Base-by-base conservation (phyloP, 768 basidiomycete genomes). In the Suillus variegatus region DNA sequence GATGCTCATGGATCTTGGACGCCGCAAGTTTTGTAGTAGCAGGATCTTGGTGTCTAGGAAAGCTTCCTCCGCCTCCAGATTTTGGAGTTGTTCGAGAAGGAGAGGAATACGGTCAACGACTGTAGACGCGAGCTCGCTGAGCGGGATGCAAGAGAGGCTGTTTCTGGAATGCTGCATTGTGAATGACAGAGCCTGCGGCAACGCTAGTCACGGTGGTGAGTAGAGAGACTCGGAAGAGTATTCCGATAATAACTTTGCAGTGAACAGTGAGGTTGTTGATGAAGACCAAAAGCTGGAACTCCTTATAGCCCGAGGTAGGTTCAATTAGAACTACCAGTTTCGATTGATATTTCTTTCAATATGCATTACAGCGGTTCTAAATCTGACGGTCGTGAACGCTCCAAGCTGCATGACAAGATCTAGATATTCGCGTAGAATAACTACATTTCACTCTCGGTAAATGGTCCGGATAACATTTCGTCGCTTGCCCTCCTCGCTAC, bases 361-460 rank as follows among this genome's bases (percentile, higher is more conserved):
- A 35, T 36, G 36, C 36, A 36, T 55, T 35, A 18, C 20, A 9
- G 32, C 20, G 9, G 35, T 35, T 35, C 28, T 35, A 32, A 54
- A 55, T 36, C 3, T 55, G 54, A 36, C 32, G 0, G 18, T 55
- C 20, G 20, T 13, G 6, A 5, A 32, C 32, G 32, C 13, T 55
- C 20, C 52, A 20, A 4, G 32, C 32, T 35, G 18, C 32, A 32
- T 25, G 10, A 12, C 28, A 35, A 35, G 20, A 20, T 55, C 52
- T 54, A 6, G 52, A 35, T 20, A 36, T 55, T 55, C 32, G 5
- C 32, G 2, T 51, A 28, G 49, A 10, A 16, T 13, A 28, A 28
- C 18, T 58, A 67, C 25, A 67, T 52, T 36, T 65, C 64, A 41
- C 49, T 67, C 20, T 61, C 58, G 14, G 12, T 67, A 64, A 67